Percentiles rank a stretch among this genome's conserved stretches.
phyloP scores from a whole-genome alignment of 345 rosid genomes.

The Isatis tinctoria region DNA sequence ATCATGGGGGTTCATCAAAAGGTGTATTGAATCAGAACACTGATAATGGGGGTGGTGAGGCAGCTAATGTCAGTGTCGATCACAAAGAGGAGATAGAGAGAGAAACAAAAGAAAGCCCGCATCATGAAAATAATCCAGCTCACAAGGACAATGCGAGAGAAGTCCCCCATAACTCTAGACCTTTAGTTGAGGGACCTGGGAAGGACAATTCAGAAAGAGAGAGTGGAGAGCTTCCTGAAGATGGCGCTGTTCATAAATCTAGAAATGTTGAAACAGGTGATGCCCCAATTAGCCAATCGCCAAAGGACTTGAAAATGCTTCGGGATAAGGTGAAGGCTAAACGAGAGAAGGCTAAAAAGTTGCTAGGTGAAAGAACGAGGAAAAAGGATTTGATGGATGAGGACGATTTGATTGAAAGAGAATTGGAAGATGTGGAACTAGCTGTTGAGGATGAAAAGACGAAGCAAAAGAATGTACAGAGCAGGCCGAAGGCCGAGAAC shows the following conservation, averaged over 20 bases:
- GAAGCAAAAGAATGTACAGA: conserved; percentile 49
- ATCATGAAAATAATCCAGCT: conserved; percentile 34
- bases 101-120: conserved; percentile 37
- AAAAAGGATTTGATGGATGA: conserved; percentile 72
- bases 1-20: conserved; percentile 45
- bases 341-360: conserved; percentile 60
- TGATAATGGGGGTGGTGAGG: conserved; percentile 62
- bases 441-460: conserved; percentile 57
- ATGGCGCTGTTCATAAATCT: conserved; percentile 38
- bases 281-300: conserved; percentile 55
- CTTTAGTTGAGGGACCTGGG: conserved; percentile 37
- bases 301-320: conserved; percentile 67
- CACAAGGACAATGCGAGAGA: conserved; percentile 36
- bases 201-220: conserved; percentile 50
- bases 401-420: conserved; percentile 85
- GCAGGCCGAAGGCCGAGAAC: conserved; percentile 38
- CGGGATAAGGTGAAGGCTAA: conserved; percentile 75
- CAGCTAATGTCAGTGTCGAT: conserved; percentile 61
- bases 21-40: conserved; percentile 30
- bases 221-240: conserved; percentile 52
- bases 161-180: conserved; percentile 36
- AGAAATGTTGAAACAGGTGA: conserved; percentile 44
- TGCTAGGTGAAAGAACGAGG: conserved; percentile 56
- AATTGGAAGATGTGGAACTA: conserved; percentile 72
- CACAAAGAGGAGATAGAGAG: conserved; percentile 47